These are phyloP conservation scores for Acanthochlamys bracteata DNA, from an alignment of 106 monocot genomes.

Conservation along the genomic window DNA sequence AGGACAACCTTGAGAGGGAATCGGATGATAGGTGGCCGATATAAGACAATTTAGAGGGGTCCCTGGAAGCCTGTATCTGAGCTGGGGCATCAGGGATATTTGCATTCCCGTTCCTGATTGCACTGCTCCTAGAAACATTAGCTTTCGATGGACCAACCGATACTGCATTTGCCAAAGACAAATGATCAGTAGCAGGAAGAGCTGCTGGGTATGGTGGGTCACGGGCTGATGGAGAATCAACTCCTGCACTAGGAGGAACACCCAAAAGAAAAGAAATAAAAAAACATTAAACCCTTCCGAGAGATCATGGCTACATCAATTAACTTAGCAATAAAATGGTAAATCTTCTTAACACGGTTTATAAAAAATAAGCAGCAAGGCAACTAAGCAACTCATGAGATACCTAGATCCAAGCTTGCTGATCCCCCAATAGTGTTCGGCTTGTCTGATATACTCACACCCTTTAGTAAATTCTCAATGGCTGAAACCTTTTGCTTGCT, in stretches of 20 bases:
- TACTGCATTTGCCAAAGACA: conserved; percentile 29
- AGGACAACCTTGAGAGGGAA: conserved; percentile 41
- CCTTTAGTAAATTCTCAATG: conserved; percentile 93
- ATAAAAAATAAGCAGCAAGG: neutral
- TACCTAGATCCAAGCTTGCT: conserved; percentile 98
- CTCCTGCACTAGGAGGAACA: conserved; percentile 85
- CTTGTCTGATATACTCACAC: conserved; percentile 66
- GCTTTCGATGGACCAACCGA: conserved; percentile 35
- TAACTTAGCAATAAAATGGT: neutral
- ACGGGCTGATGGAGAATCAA: conserved; percentile 80
- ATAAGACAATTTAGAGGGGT: conserved; percentile 34
- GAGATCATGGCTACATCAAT: neutral
- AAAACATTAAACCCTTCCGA: conserved; percentile 6
- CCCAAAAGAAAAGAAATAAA: conserved; percentile 1
- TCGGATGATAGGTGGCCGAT: conserved; percentile 44
- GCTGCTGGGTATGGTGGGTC: conserved; percentile 73
- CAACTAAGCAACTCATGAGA: conserved; percentile 14
- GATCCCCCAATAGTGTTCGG: conserved; percentile 47
- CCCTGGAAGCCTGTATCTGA: conserved; percentile 36
- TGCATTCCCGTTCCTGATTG: conserved; percentile 54
- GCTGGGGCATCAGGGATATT: conserved; percentile 27
- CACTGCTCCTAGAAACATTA: conserved; percentile 23
- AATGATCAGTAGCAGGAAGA: conserved; percentile 49
- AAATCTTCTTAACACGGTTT: neutral
- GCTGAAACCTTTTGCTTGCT: conserved; percentile 98